phyloP scores from a whole-genome alignment of 345 rosid species.

The Ricinus communis region DNA sequence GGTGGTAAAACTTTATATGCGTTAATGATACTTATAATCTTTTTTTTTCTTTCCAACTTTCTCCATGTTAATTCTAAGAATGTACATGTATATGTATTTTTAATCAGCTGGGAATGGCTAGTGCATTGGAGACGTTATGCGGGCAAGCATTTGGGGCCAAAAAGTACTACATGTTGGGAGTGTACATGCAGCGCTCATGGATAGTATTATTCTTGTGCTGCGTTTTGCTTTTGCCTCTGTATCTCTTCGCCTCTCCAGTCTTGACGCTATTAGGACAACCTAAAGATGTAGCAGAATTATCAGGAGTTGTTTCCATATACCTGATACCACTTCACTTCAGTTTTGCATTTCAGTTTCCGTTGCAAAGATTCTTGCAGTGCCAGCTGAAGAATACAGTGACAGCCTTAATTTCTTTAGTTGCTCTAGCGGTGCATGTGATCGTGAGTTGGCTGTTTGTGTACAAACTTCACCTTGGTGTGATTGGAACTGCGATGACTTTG shows the following conservation, averaged over 20 bases:
- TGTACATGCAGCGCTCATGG: slow-evolving; percentile 34
- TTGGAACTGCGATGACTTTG: slow-evolving; percentile 54
- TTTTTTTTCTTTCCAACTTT: background rate
- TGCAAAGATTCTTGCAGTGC: slow-evolving; percentile 72
- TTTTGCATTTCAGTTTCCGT: slow-evolving; percentile 68
- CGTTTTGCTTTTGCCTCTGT: slow-evolving; percentile 19
- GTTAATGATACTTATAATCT: background rate
- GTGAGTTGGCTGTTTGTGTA: slow-evolving; percentile 67
- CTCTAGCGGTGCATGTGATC: slow-evolving; percentile 52
- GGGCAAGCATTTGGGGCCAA: slow-evolving; percentile 35
- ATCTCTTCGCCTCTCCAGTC: slow-evolving; percentile 21
- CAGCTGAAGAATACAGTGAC: slow-evolving; percentile 60
- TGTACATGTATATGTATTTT: too few species aligned
- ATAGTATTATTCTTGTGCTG: slow-evolving; percentile 26
- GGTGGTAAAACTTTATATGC: too few species aligned
- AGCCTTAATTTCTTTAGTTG: slow-evolving; percentile 49
- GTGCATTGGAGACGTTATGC: slow-evolving; percentile 30
- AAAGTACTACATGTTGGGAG: slow-evolving; percentile 29
- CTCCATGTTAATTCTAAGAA: too few species aligned
- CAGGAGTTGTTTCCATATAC: slow-evolving; percentile 47
- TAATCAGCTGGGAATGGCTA: slow-evolving; percentile 30
- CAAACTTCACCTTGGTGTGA: slow-evolving; percentile 46
- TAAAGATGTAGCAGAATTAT: slow-evolving; percentile 52
- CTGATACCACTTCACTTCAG: slow-evolving; percentile 77
- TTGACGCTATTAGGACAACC: slow-evolving; percentile 58